These are phyloP conservation scores for Tetrapisispora fleetii DNA, from an alignment of 805 yeast genomes.

Conservation along the genomic window DNA sequence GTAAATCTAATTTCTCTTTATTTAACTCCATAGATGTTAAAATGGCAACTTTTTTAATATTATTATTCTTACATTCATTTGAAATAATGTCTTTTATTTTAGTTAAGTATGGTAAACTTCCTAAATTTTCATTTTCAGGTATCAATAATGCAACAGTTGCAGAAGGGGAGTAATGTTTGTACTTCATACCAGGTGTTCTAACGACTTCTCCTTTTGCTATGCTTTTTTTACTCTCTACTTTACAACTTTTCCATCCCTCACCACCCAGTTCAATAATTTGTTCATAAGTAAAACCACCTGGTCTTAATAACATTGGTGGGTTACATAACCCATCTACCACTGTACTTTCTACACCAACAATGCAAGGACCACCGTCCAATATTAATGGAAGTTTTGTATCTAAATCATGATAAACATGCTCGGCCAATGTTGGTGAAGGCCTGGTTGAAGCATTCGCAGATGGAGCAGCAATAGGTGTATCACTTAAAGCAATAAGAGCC, in stretches of 20 bases:
- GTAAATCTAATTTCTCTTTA: neutral
- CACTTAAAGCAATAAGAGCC: conserved; percentile 75
- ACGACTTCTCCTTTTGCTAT: conserved; percentile 54
- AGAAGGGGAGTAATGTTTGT: conserved; percentile 86
- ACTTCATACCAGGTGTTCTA: conserved; percentile 96
- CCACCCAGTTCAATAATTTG: conserved; percentile 63
- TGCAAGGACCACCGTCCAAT: conserved; percentile 82
- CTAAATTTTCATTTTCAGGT: conserved; percentile 29
- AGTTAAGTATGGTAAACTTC: conserved; percentile 5
- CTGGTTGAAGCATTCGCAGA: conserved; percentile 94
- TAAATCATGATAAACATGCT: conserved; percentile 75
- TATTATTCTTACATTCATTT: conserved; percentile 6
- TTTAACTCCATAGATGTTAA: conserved; percentile 33
- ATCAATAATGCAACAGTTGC: conserved; percentile 68
- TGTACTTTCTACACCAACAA: conserved; percentile 88
- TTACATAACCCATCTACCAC: conserved; percentile 80
- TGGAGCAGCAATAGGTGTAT: conserved; percentile 92
- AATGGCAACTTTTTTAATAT: conserved; percentile 39
- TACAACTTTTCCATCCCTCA: conserved; percentile 49
- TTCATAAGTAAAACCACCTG: conserved; percentile 87
- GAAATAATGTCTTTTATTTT: conserved; percentile 26
- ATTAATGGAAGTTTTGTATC: conserved; percentile 73
- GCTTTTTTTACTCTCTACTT: conserved; percentile 57
- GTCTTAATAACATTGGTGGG: conserved; percentile 85
- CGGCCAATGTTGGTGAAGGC: conserved; percentile 87